Percentiles rank a stretch among this genome's conserved stretches.
Conservation (phyloP, 768 basidiomycete species). For the Rickenella mellea region DNA sequence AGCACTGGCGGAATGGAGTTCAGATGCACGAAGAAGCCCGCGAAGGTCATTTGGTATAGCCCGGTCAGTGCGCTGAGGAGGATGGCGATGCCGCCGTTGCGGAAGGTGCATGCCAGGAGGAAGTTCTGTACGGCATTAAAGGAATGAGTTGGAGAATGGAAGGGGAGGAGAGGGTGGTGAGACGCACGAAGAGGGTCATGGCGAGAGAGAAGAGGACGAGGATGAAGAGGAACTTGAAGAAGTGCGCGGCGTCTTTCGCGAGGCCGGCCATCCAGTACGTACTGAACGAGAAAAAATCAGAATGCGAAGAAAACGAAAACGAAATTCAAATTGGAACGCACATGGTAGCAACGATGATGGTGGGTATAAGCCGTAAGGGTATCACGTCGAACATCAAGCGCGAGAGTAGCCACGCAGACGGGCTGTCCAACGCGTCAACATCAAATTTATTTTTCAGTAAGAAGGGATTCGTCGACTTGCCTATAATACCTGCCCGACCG, state of each 20-base stretch:
- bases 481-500: slow-evolving; percentile 81
- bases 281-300: slow-evolving; percentile 22
- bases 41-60: slow-evolving; percentile 79
- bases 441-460: slow-evolving; percentile 1
- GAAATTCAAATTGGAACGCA: slow-evolving; percentile 24
- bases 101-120: slow-evolving; percentile 74
- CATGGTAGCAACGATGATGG: slow-evolving; percentile 80
- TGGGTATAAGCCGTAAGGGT: slow-evolving; percentile 82
- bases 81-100: slow-evolving; percentile 85
- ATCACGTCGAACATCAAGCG: slow-evolving; percentile 84
- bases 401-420: slow-evolving; percentile 85
- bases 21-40: slow-evolving; percentile 90
- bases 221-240: slow-evolving; percentile 93
- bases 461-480: slow-evolving; percentile 23
- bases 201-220: slow-evolving; percentile 76
- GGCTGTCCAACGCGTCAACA: slow-evolving; percentile 32
- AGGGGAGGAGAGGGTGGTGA: not conserved
- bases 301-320: not conserved
- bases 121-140: slow-evolving; percentile 56
- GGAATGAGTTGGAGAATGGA: not conserved
- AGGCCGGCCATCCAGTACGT: slow-evolving; percentile 97
- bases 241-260: slow-evolving; percentile 63
- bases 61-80: slow-evolving; percentile 71
- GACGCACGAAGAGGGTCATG: slow-evolving; percentile 77
- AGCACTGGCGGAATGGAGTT: slow-evolving; percentile 79